Conservation (phyloP, 306 rosid species). For the Vigna unguiculata region DNA sequence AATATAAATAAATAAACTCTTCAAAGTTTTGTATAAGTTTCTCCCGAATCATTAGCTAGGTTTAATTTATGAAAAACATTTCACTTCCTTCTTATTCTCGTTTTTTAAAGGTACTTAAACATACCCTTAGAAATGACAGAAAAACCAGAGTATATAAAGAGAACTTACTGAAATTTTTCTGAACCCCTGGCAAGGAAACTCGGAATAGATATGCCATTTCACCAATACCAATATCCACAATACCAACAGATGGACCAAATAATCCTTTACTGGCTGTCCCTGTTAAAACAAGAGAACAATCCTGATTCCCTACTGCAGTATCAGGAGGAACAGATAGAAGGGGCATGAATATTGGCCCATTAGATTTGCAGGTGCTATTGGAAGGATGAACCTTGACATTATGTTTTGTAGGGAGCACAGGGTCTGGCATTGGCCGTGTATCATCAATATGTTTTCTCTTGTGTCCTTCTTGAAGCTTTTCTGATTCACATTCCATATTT, state of each 20-base stretch:
- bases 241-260: constrained; percentile 68
- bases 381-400: constrained; percentile 43
- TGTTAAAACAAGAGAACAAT: constrained; percentile 52
- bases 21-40: too few species aligned
- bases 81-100: too few species aligned
- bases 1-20: too few species aligned
- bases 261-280: constrained; percentile 65
- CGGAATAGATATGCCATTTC: constrained; percentile 72
- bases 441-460: constrained; percentile 48
- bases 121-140: constrained; percentile 19
- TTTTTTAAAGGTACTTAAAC: too few species aligned
- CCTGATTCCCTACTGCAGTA: constrained; percentile 35
- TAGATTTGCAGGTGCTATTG: constrained; percentile 42
- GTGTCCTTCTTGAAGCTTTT: constrained; percentile 38
- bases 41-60: too few species aligned
- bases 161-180: constrained; percentile 61
- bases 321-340: constrained; percentile 53
- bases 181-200: constrained; percentile 75
- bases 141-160: not conserved
- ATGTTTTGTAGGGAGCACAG: constrained; percentile 30
- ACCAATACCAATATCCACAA: constrained; percentile 66
- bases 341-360: constrained; percentile 60
- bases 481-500: constrained; percentile 39
- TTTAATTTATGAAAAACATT: too few species aligned
- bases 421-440: not conserved